Base-by-base conservation (phyloP, 768 basidiomycete species). In the Leccinellum rugosiceps region DNA sequence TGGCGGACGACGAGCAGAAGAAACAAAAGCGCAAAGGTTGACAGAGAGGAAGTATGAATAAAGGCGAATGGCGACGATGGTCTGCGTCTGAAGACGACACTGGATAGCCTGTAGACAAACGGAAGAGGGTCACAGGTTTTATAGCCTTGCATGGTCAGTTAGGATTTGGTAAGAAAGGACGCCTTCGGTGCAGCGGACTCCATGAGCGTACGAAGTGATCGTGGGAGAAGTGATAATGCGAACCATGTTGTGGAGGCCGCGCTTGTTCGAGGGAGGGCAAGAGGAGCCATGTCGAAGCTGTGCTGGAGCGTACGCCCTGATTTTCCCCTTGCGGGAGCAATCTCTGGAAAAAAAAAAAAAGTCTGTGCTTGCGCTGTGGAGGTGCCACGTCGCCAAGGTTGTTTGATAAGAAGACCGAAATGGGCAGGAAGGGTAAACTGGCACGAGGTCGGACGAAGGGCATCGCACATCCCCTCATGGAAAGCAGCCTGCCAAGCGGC, bases 131-230 rank as follows among this genome's bases (percentile, higher is more conserved):
- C 50, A 52, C 55, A 58, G 69, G 63, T 53, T 72, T 71, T 71
- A 73, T 71, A 73, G 28, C 28, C 41, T 61, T 48, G 58, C 61
- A 67, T 59, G 57, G 58, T 55, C 56, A 44, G 56, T 44, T 51
- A 52, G 6, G 49, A 71, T 71, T 72, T 69, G 58, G 69, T 73
- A 71, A 71, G 65, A 57, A 55, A 58, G 21, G 62, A 19, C 58
- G 41, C 62, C 65, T 72, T 65, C 68, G 72, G 58, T 61, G 45
- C 56, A 73, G 63, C 72, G 61, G 63, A 69, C 63, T 60, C 59
- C 56, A 67, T 55, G 53, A 56, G 38, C 52, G 48, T 54, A 65
- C 67, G 67, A 73, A 65, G 69, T 73, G 58, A 71, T 73, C 72
- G 70, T 71, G 70, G 70, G 70, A 71, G 63, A 67, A 53, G 2